phyloP scores from a whole-genome alignment of 495 filamentous ascomycete genomes.

The Darksidea phi region DNA sequence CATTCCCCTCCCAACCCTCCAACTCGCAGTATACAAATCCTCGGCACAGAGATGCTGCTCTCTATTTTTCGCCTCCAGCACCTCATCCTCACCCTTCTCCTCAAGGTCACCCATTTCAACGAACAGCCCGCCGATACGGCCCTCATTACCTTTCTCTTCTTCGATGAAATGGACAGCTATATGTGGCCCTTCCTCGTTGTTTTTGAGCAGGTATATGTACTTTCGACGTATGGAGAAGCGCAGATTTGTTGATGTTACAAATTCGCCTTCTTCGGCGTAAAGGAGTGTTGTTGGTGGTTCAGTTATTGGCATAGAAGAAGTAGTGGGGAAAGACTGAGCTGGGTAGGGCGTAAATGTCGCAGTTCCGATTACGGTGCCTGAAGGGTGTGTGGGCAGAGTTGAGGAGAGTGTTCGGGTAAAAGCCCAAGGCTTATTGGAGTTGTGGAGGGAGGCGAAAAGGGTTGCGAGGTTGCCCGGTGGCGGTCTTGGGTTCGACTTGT shows the following conservation, averaged over 20 bases:
- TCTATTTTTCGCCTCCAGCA: conserved; percentile 5
- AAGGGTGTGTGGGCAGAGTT: conserved; percentile 27
- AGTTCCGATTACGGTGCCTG: conserved; percentile 32
- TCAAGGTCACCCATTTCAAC: conserved; percentile 19
- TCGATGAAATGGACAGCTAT: conserved; percentile 27
- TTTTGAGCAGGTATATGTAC: conserved; percentile 20
- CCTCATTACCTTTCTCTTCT: background rate
- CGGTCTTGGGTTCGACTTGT: background rate
- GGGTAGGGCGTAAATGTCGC: conserved; percentile 21
- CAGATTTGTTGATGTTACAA: conserved; percentile 12
- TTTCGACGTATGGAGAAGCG: conserved; percentile 12
- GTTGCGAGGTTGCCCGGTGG: background rate
- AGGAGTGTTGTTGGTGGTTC: background rate
- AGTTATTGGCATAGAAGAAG: background rate
- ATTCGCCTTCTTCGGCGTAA: conserved; percentile 27
- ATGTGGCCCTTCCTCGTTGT: background rate
- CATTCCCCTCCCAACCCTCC: conserved; percentile 26
- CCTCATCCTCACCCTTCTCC: background rate
- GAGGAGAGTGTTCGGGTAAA: conserved; percentile 28
- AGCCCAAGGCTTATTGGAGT: conserved; percentile 11
- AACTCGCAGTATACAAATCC: conserved; percentile 34
- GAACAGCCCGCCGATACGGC: conserved; percentile 11
- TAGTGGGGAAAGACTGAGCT: background rate
- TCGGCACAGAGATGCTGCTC: conserved; percentile 29
- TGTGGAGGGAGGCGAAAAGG: background rate